Evolutionary conservation across 2,329 filamentous ascomycete species (phyloP).

Genomic region (Aphanocladium album): DNA sequence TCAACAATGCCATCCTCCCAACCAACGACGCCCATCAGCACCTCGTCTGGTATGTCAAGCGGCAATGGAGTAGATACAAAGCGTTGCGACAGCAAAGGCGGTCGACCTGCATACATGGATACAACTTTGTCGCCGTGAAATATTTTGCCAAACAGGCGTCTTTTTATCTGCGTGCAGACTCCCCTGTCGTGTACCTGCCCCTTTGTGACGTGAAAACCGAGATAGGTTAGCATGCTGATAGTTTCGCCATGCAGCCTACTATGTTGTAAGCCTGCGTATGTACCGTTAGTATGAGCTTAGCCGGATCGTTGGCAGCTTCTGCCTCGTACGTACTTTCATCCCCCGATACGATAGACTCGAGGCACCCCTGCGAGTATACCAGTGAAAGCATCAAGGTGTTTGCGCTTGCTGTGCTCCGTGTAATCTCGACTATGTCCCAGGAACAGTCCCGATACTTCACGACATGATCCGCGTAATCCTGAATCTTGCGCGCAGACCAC

Average conservation of each 20-base stretch:
- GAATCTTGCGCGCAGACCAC: neutral
- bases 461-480: neutral
- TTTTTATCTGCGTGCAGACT: conserved; percentile 12
- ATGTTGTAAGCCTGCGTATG: conserved; percentile 10
- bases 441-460: conserved; percentile 15
- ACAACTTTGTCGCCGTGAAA: conserved; percentile 13
- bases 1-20: conserved; percentile 7
- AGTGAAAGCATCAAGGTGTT: conserved; percentile 30
- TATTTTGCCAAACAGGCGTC: conserved; percentile 12
- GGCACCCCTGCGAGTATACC: conserved; percentile 19
- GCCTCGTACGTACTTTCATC: no score
- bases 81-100: conserved; percentile 9
- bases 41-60: conserved; percentile 12
- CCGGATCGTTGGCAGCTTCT: no score
- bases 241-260: conserved; percentile 13
- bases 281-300: no score
- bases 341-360: neutral
- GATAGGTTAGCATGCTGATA: conserved; percentile 11
- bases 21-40: neutral
- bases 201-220: conserved; percentile 11
- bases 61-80: conserved; percentile 14
- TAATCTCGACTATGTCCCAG: conserved; percentile 21
- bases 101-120: conserved; percentile 11
- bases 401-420: conserved; percentile 20
- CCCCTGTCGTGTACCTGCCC: conserved; percentile 4